Percentiles rank a stretch among this genome's conserved stretches.
These are phyloP conservation scores for Hypoxylon lenormandii DNA, from an alignment of 495 filamentous ascomycete genomes.

Conservation along the genomic window DNA sequence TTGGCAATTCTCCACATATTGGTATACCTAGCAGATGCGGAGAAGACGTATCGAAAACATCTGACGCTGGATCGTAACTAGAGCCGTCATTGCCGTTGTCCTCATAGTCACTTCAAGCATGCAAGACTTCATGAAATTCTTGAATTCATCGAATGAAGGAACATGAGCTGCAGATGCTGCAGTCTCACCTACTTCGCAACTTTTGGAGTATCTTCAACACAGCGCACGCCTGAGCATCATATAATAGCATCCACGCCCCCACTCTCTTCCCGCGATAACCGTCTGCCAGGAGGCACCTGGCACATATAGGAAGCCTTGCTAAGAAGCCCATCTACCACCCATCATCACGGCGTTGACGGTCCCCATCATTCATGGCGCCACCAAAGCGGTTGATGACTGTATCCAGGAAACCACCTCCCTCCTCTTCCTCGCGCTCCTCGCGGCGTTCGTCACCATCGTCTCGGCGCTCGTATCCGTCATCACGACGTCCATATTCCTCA, in stretches of 20 bases:
- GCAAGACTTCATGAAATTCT: slow-evolving; percentile 1
- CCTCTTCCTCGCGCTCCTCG: slow-evolving; percentile 42
- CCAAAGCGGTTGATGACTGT: slow-evolving; percentile 42
- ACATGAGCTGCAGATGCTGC: slow-evolving; percentile 8
- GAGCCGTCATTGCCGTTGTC: neutral
- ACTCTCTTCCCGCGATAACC: slow-evolving; percentile 13
- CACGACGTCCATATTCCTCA: slow-evolving; percentile 34
- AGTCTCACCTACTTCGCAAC: slow-evolving; percentile 14
- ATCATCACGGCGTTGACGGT: slow-evolving; percentile 39
- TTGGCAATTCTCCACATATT: slow-evolving; percentile 18
- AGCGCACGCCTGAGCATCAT: slow-evolving; percentile 15
- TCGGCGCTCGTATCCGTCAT: slow-evolving; percentile 40
- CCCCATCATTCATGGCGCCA: slow-evolving; percentile 44
- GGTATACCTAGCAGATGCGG: slow-evolving; percentile 6
- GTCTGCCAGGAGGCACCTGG: slow-evolving; percentile 9
- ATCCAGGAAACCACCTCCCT: slow-evolving; percentile 44
- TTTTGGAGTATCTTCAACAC: slow-evolving; percentile 42
- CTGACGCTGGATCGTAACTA: slow-evolving; percentile 13
- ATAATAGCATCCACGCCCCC: neutral
- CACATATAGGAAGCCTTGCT: slow-evolving; percentile 4
- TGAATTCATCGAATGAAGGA: slow-evolving; percentile 18
- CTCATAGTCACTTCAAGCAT: neutral
- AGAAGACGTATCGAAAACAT: slow-evolving; percentile 10
- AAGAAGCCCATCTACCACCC: slow-evolving; percentile 39
- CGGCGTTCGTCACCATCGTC: slow-evolving; percentile 38